Base-by-base conservation (phyloP, 2,329 filamentous ascomycete genomes). In the Dactylella cylindrospora region DNA sequence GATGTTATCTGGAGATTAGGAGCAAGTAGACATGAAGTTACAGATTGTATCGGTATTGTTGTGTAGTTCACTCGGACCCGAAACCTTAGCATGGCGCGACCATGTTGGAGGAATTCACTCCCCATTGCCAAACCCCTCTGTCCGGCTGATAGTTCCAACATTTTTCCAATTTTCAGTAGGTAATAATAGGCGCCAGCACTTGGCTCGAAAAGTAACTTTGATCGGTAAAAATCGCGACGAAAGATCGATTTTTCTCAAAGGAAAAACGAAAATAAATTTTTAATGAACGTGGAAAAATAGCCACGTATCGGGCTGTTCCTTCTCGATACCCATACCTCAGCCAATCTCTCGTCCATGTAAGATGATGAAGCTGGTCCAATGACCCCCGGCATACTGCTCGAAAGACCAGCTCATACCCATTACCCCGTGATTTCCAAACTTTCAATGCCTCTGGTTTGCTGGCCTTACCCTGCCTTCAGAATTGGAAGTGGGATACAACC, bases 31-130 rank as follows among this genome's bases (percentile, higher is more conserved):
- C 41, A n/a, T n/a, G n/a, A n/a, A n/a, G n/a, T n/a, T n/a, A n/a
- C n/a, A n/a, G n/a, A n/a, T n/a, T n/a, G n/a, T n/a, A n/a, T n/a
- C n/a, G n/a, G n/a, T n/a, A n/a, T n/a, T n/a, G n/a, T n/a, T n/a
- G n/a, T n/a, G n/a, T n/a, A n/a, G n/a, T n/a, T n/a, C n/a, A 49
- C 36, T 26, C 43, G 47, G 41, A 53, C 41, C 43, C 41, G 41
- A 53, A 46, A n/a, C n/a, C 9, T 23, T 38, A 36, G 31, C 32
- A 20, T 46, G 46, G 15, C 10, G 19, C 7, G 15, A 39, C 28
- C 31, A 22, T 12, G 46, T 52, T 61, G 47, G 57, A 62, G 57
- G 57, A 62, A 62, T 62, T 62, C 57, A 44, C 49, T 49, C 36
- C 36, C 26, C 20, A 33, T 44, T 57, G 50, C 43, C 57, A 19